These are phyloP conservation scores for Pelargonium myrrhifolium DNA, from an alignment of 441 rosid species.

Conservation along the genomic window DNA sequence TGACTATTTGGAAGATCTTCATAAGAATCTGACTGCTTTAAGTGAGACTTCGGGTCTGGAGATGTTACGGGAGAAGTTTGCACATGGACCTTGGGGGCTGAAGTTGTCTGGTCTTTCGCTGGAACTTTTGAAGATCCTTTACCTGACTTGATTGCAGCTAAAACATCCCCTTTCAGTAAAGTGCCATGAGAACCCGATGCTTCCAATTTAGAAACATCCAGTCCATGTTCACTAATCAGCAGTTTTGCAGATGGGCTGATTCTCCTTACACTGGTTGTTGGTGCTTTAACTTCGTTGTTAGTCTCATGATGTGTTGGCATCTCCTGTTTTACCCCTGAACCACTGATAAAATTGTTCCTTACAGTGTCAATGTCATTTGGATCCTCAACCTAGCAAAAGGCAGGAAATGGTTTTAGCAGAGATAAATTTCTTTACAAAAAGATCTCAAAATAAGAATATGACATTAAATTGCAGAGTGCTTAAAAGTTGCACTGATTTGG, in stretches of 20 bases:
- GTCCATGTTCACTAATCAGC: constrained; percentile 66
- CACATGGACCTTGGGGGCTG: constrained; percentile 31
- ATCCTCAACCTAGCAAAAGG: constrained; percentile 75
- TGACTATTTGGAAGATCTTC: constrained; percentile 90
- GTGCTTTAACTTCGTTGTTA: constrained; percentile 32
- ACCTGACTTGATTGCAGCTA: constrained; percentile 73
- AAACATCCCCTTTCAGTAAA: constrained; percentile 78
- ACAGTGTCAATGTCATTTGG: constrained; percentile 58
- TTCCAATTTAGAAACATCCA: constrained; percentile 64
- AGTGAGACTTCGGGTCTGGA: constrained; percentile 35
- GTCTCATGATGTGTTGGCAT: constrained; percentile 36
- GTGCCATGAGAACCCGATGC: constrained; percentile 85
- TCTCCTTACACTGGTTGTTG: constrained; percentile 47
- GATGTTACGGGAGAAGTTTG: constrained; percentile 31
- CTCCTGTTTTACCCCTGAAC: constrained; percentile 39
- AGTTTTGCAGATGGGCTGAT: constrained; percentile 88
- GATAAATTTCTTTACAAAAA: neutral
- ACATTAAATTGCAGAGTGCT: neutral
- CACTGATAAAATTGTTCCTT: constrained; percentile 42
- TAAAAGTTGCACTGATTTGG: neutral
- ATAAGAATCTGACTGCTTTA: constrained; percentile 47
- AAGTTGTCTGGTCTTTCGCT: constrained; percentile 35
- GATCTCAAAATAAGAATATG: neutral
- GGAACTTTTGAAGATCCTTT: constrained; percentile 38
- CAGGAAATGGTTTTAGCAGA: neutral